phyloP scores from a whole-genome alignment of 306 rosid genomes.

The Fagus crenata region DNA sequence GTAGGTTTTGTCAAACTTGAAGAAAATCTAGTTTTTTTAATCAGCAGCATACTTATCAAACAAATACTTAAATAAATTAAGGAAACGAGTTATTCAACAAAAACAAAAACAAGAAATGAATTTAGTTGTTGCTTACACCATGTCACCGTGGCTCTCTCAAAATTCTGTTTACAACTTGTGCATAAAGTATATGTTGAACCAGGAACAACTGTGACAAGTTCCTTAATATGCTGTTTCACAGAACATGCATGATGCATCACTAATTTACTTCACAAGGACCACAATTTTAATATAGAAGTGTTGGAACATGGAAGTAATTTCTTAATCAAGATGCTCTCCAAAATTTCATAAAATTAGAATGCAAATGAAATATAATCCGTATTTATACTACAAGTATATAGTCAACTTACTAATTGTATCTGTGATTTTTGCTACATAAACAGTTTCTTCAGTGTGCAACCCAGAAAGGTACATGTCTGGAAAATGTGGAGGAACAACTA shows the following conservation, averaged over 20 bases:
- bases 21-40: background rate
- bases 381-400: background rate
- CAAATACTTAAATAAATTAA: too few relatives aligned
- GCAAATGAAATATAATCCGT: background rate
- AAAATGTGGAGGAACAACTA: constrained; percentile 64
- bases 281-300: background rate
- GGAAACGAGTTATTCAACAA: too few relatives aligned
- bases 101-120: too few relatives aligned
- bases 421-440: constrained; percentile 32
- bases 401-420: constrained; percentile 3
- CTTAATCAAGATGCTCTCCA: background rate
- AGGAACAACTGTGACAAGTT: background rate
- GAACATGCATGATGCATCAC: too few relatives aligned
- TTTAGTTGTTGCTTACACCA: too few relatives aligned
- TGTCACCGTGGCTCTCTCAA: too few relatives aligned
- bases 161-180: too few relatives aligned
- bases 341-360: background rate
- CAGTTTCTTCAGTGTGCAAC: constrained; percentile 58
- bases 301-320: background rate
- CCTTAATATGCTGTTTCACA: too few relatives aligned
- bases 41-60: too few relatives aligned
- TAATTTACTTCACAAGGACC: too few relatives aligned
- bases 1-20: constrained; percentile 20
- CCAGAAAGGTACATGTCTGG: constrained; percentile 59
- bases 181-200: background rate